phyloP scores from a whole-genome alignment of 345 rosid genomes.

The Jatropha curcas region DNA sequence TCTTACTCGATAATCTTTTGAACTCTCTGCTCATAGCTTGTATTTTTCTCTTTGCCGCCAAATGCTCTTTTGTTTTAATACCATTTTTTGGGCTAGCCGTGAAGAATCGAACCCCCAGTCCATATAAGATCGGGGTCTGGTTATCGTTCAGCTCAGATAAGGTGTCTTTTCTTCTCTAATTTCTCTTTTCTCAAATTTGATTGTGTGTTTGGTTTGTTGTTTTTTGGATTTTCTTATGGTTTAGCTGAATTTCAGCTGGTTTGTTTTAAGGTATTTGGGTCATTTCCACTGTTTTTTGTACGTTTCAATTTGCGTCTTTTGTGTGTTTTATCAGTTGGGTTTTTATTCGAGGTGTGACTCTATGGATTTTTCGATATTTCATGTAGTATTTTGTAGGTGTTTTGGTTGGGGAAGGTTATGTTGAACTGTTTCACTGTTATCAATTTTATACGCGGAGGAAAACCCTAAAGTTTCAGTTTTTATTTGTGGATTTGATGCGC shows the following conservation, averaged over 20 bases:
- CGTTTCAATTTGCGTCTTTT: constrained; percentile 42
- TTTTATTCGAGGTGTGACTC: constrained; percentile 41
- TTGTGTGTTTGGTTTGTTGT: constrained; percentile 18
- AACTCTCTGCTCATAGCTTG: constrained; percentile 32
- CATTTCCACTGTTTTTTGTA: constrained; percentile 56
- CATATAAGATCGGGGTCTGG: constrained; percentile 20
- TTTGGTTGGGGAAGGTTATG: constrained; percentile 22
- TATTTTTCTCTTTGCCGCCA: constrained; percentile 24
- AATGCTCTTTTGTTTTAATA: constrained; percentile 37
- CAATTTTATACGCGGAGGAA: constrained; percentile 24
- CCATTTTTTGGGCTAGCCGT: constrained; percentile 43
- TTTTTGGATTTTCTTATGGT: constrained; percentile 15
- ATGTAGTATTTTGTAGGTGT: constrained; percentile 25
- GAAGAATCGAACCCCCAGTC: constrained; percentile 37
- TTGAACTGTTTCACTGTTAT: constrained; percentile 39
- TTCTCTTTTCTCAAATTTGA: constrained; percentile 2
- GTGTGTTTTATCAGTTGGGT: constrained; percentile 36
- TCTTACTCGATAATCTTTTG: constrained; percentile 29
- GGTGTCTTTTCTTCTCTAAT: constrained; percentile 32
- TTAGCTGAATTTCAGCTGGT: constrained; percentile 26
- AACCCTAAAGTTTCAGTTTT: constrained; percentile 48
- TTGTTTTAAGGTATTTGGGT: constrained; percentile 39
- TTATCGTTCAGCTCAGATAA: constrained; percentile 16
- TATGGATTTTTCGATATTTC: constrained; percentile 38
- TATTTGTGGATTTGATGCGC: constrained; percentile 25